A percentile compares a stretch with the other conserved stretches of the same genome.
Conservation (phyloP, 2,329 filamentous ascomycete species). For the Scedosporium apiospermum region DNA sequence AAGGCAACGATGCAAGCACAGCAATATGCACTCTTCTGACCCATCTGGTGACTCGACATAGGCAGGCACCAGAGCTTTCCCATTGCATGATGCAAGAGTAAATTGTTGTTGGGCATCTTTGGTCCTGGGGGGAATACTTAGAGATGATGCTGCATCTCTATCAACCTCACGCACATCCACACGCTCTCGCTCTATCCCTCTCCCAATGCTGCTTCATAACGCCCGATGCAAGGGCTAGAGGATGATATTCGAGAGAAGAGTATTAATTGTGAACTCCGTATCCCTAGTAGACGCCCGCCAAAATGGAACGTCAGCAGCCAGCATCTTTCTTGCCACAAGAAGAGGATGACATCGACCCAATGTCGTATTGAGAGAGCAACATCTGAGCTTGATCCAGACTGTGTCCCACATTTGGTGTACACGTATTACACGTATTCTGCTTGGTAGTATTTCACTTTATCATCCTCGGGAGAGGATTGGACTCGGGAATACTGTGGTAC, state of each 20-base stretch:
- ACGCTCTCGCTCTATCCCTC: not conserved
- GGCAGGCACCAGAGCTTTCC: not conserved
- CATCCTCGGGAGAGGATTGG: too few species aligned
- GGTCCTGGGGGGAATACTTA: too few species aligned
- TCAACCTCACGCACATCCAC: not conserved
- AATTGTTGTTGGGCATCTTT: not conserved
- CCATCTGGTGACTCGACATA: not conserved
- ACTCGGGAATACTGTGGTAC: too few species aligned
- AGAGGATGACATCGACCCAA: not conserved
- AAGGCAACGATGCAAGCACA: not conserved
- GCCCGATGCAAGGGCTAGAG: not conserved
- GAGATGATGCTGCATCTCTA: too few species aligned
- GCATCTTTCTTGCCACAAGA: not conserved
- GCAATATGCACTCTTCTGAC: not conserved
- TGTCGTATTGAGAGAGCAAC: not conserved
- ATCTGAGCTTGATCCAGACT: not conserved
- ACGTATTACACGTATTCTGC: not conserved
- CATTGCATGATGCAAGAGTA: not conserved
- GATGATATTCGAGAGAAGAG: not conserved
- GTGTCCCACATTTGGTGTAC: not conserved
- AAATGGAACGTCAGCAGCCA: not conserved
- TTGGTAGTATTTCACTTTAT: not conserved
- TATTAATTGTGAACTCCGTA: not conserved
- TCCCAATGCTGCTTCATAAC: not conserved
- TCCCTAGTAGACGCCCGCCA: too few species aligned